phyloP scores from a whole-genome alignment of 2,329 filamentous ascomycete species.

The Penicillium olsonii region DNA sequence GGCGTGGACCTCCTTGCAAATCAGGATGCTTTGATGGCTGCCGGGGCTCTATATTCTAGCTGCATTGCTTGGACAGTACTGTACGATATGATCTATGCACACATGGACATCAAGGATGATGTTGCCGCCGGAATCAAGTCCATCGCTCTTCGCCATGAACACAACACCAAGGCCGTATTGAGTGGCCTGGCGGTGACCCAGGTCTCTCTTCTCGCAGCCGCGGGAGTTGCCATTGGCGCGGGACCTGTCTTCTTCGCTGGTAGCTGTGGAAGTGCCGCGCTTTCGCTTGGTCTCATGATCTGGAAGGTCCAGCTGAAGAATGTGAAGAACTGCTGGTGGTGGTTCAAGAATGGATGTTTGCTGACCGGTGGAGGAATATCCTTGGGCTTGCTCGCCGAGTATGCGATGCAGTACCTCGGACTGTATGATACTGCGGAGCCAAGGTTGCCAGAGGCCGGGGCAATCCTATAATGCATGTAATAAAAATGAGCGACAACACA shows the following conservation, averaged over 20 bases:
- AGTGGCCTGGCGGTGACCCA: constrained; percentile 44
- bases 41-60: constrained; percentile 48
- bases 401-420: constrained; percentile 39
- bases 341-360: constrained; percentile 65
- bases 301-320: constrained; percentile 59
- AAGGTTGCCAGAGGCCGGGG: constrained; percentile 5
- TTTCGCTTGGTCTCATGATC: constrained; percentile 61
- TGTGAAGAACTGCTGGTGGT: constrained; percentile 63
- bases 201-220: constrained; percentile 45
- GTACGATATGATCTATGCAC: constrained; percentile 55
- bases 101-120: constrained; percentile 56
- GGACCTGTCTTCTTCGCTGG: constrained; percentile 62
- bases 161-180: constrained; percentile 48
- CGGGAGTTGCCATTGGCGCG: constrained; percentile 52
- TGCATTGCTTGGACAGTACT: constrained; percentile 52
- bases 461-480: constrained; percentile 10
- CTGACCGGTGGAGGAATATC: constrained; percentile 62
- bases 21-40: constrained; percentile 36
- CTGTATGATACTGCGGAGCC: constrained; percentile 25
- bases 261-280: constrained; percentile 58
- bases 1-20: constrained; percentile 48
- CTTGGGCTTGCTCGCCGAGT: constrained; percentile 58
- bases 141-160: constrained; percentile 52
- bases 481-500: background rate
- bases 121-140: constrained; percentile 53